Percentiles rank a stretch among this genome's conserved stretches.
phyloP scores from a whole-genome alignment of 768 basidiomycete genomes.

The Pluteus cervinus region DNA sequence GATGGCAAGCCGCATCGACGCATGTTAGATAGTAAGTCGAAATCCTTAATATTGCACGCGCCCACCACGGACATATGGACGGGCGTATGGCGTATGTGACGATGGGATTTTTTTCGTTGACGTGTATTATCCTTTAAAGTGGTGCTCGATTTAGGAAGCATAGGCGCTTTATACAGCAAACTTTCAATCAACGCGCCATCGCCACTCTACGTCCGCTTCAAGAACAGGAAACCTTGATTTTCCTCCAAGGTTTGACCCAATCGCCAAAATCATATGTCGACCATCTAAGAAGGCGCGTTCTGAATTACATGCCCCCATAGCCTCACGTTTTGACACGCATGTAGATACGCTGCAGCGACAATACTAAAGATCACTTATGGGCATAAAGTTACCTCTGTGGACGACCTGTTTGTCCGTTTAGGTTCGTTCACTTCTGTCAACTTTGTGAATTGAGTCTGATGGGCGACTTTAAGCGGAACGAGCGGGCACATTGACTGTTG shows the following conservation, averaged over 20 bases:
- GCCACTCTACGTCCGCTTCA: constrained; percentile 34
- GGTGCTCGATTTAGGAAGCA: constrained; percentile 48
- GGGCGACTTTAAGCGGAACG: constrained; percentile 30
- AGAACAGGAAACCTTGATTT: constrained; percentile 32
- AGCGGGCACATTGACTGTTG: constrained; percentile 38
- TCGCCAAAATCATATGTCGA: constrained; percentile 32
- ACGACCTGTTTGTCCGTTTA: constrained; percentile 37
- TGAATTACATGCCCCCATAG: neutral
- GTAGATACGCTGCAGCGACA: constrained; percentile 39
- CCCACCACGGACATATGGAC: neutral
- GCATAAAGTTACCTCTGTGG: constrained; percentile 33
- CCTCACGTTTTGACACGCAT: neutral
- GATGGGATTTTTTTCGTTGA: neutral
- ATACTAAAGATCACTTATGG: constrained; percentile 47
- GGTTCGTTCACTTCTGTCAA: constrained; percentile 20
- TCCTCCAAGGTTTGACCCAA: constrained; percentile 33
- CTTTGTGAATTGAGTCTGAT: constrained; percentile 5
- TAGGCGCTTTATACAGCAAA: constrained; percentile 42
- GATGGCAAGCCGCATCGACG: constrained; percentile 41
- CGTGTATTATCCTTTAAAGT: constrained; percentile 16
- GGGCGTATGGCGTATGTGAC: neutral
- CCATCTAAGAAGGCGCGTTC: constrained; percentile 36
- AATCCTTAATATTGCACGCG: no score
- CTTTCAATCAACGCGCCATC: constrained; percentile 40
- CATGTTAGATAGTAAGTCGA: constrained; percentile 39